phyloP scores from a whole-genome alignment of 1,284 basidiomycete species.

The Cryptococcus floricola region DNA sequence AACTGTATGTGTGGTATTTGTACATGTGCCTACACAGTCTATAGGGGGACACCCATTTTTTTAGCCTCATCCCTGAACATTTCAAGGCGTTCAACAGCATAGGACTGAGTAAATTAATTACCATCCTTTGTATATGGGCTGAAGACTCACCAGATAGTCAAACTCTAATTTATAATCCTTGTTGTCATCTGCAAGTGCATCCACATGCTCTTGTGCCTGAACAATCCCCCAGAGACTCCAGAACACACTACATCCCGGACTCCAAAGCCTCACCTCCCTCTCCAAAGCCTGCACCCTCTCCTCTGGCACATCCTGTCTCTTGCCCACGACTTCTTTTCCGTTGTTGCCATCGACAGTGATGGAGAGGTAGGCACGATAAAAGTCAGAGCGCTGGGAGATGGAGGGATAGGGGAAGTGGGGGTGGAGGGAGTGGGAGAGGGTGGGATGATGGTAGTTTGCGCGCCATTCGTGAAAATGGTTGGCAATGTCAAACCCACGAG shows the following conservation, averaged over 20 bases:
- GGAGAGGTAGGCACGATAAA: conserved; percentile 74
- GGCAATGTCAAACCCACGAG: conserved; percentile 85
- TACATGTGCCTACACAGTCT: background rate
- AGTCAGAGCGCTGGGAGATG: conserved; percentile 66
- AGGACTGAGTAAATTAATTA: conserved; percentile 25
- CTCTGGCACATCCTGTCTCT: conserved; percentile 32
- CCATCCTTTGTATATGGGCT: background rate
- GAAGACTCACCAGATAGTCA: conserved; percentile 45
- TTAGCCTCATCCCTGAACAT: conserved; percentile 47
- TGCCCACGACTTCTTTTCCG: conserved; percentile 32
- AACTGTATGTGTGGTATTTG: background rate
- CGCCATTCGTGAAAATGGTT: conserved; percentile 97
- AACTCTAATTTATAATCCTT: conserved; percentile 38
- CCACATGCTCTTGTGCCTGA: conserved; percentile 76
- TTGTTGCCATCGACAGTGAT: conserved; percentile 31
- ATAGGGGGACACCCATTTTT: conserved; percentile 31
- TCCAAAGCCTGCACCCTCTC: conserved; percentile 56
- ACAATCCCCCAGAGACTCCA: conserved; percentile 92
- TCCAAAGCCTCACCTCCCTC: conserved; percentile 74
- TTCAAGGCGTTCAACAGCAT: conserved; percentile 44
- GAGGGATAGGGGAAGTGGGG: conserved; percentile 69
- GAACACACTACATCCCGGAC: conserved; percentile 77
- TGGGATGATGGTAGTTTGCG: conserved; percentile 71
- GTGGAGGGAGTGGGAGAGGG: conserved; percentile 67
- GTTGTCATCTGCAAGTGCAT: conserved; percentile 52